Evolutionary conservation across 345 rosid species (phyloP), one percentile per base, ranked within the genome.

Genomic region (Citrus reticulata): DNA sequence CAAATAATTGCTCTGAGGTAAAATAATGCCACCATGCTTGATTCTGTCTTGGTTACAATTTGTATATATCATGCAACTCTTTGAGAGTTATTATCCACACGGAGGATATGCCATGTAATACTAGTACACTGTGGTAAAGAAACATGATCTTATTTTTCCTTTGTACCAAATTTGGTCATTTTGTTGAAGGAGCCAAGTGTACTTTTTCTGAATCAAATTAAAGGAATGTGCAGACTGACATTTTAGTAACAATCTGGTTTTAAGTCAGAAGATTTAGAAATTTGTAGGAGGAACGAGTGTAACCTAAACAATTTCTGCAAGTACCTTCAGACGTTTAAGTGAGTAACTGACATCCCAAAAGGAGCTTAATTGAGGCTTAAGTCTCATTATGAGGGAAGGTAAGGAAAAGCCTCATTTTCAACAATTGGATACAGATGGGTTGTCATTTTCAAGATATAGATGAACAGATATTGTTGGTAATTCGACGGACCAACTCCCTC

Each of bases 1-100:
- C 93, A 58, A 89, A 85, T 75, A 93, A 89, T 76, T 95, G 97
- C 80, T 86, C 95, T 0, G 97, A 92, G 82, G 86, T 93, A 10
- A 85, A 89, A 29, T 92, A 83, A 84, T 59, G 65, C 30, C 13
- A 27, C 9, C 7, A 3, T 49, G 61, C 25, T 54, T 75, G 8
- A 55, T 59, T 77, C 20, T 4, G 63, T 49, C 60, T 39, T 2
- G 58, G 62, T 69, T 46, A 78, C 35, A 35, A 11, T 54, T 40
- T 68, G 61, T 55, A 61, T 30, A 76, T 58, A 34, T 3, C 35
- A 2, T 73, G 24, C 49, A 65, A 59, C 72, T 82, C 67, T 49
- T 13, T 13, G 4, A 55, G 27, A 55, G 72, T 46, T 76, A n/a
- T 42, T 63, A 46, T 25, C 72, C 49, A 7, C 22, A 34, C 11